A percentile compares a stretch with the other conserved stretches of the same genome.
phyloP scores from a whole-genome alignment of 371 early-diverging fungal species.

The Chytridium lagenaria region DNA sequence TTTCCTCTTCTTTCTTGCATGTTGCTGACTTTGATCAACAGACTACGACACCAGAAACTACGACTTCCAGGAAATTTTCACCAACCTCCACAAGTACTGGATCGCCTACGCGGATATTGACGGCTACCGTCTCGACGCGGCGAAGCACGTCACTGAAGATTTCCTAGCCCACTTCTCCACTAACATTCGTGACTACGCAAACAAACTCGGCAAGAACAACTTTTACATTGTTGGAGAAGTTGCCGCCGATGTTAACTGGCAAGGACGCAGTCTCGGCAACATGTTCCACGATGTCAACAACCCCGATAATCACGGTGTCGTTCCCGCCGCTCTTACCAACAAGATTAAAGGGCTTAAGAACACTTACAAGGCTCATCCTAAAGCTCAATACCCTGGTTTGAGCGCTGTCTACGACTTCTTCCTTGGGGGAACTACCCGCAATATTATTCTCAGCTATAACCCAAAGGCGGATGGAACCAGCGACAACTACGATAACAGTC shows the following conservation, averaged over 20 bases:
- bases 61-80: slow-evolving; percentile 22
- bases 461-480: slow-evolving; percentile 1
- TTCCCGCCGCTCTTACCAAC: slow-evolving; percentile 24
- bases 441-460: slow-evolving; percentile 10
- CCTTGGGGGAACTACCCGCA: slow-evolving; percentile 19
- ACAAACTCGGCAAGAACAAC: slow-evolving; percentile 17
- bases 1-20: too few species aligned
- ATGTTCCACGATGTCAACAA: slow-evolving; percentile 22
- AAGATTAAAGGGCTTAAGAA: slow-evolving; percentile 9
- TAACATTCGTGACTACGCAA: slow-evolving; percentile 15
- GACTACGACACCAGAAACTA: slow-evolving; percentile 27
- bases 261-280: slow-evolving; percentile 20
- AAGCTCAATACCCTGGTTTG: slow-evolving; percentile 13
- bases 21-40: too few species aligned
- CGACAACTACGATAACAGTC: slow-evolving; percentile 5
- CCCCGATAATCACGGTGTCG: slow-evolving; percentile 15
- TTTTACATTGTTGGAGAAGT: slow-evolving; percentile 25
- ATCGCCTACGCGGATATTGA: slow-evolving; percentile 25
- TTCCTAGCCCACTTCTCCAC: slow-evolving; percentile 18
- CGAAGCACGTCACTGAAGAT: slow-evolving; percentile 18
- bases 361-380: not conserved
- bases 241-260: slow-evolving; percentile 26
- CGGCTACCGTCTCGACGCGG: slow-evolving; percentile 23
- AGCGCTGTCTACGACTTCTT: slow-evolving; percentile 21
- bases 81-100: slow-evolving; percentile 25